Base-by-base conservation (phyloP, 495 filamentous ascomycete genomes). In the Durotheca rogersii region DNA sequence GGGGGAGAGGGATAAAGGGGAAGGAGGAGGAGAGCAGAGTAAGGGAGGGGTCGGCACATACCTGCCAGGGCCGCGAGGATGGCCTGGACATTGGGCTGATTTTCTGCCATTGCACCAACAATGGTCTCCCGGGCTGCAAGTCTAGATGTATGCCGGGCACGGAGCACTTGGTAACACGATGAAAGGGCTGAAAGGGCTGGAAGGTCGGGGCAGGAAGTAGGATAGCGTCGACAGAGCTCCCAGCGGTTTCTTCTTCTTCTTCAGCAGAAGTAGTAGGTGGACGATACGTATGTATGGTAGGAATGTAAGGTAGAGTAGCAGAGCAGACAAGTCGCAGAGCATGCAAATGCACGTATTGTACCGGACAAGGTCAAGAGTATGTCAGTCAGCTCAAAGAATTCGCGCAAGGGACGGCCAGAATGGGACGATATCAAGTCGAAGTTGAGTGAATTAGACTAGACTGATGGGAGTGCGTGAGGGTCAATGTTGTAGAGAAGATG, bases 1-100 rank as follows among this genome's bases (percentile, higher is more conserved):
- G n/a, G n/a, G n/a, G n/a, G n/a, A n/a, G n/a, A n/a, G n/a, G n/a
- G n/a, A n/a, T n/a, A n/a, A n/a, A n/a, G n/a, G n/a, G n/a, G n/a
- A n/a, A n/a, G 74, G 69, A 38, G 78, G 74, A 64, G 60, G 63
- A 64, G 54, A 3, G 58, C 33, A 38, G n/a, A 53, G 16, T 15
- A 27, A 35, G 16, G 41, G 14, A 39, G 25, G 44, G 18, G 12
- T 7, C 12, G 17, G 7, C 9, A 50, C 44, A 39, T 43, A 52
- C 53, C 58, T 17, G 57, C 51, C 19, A 48, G 35, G 15, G 50
- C 36, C 27, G 47, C 48, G 3, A 58, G 37, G 40, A 51, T 48
- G 16, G 48, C 45, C 25, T 41, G 49, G 9, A 54, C 37, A n/a
- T 54, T 56, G 6, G 37, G 41, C 34, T 48, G 56, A 25, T 32